A percentile compares a stretch with the other conserved stretches of the same genome.
These are phyloP conservation scores for Marasmius tenuissimus DNA, from an alignment of 1,284 basidiomycete genomes.

Conservation along the genomic window DNA sequence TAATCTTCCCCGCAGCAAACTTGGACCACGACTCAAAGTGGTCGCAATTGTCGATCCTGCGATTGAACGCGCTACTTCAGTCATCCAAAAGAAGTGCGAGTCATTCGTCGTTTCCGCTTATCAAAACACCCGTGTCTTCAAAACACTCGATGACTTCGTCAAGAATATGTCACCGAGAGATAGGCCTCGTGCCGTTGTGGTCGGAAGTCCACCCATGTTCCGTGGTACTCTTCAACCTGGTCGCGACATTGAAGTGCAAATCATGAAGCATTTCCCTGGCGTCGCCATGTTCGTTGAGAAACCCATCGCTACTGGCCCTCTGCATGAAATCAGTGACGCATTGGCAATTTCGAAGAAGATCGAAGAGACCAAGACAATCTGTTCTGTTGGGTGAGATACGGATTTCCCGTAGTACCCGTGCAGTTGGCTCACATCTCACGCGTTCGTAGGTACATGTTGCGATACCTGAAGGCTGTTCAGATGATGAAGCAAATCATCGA, in stretches of 20 bases:
- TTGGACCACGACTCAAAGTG: constrained; percentile 95
- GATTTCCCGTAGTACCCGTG: too few species aligned
- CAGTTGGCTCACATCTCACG: not conserved
- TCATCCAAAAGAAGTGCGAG: constrained; percentile 88
- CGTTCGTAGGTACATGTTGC: constrained; percentile 75
- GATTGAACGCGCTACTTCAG: constrained; percentile 76
- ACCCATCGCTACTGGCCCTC: constrained; percentile 86
- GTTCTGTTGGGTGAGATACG: constrained; percentile 79
- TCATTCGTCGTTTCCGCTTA: constrained; percentile 95
- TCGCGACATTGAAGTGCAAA: constrained; percentile 87
- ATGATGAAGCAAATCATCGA: constrained; percentile 97
- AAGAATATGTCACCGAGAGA: constrained; percentile 65
- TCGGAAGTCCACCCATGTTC: constrained; percentile 94
- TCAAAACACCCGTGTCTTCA: constrained; percentile 87
- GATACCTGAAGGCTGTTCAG: constrained; percentile 93
- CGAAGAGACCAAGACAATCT: constrained; percentile 69
- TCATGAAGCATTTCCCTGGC: constrained; percentile 87
- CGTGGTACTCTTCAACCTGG: constrained; percentile 79
- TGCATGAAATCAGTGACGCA: constrained; percentile 65
- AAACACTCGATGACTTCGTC: constrained; percentile 85
- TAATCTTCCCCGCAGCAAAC: constrained; percentile 63
- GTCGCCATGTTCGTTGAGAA: constrained; percentile 96
- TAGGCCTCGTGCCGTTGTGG: constrained; percentile 76
- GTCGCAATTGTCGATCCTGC: constrained; percentile 93
- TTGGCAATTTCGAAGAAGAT: constrained; percentile 71